Evolutionary conservation across 164 flowering plant species (phyloP), one percentile per base, ranked within the genome.

Genomic region (Vitis riparia): DNA sequence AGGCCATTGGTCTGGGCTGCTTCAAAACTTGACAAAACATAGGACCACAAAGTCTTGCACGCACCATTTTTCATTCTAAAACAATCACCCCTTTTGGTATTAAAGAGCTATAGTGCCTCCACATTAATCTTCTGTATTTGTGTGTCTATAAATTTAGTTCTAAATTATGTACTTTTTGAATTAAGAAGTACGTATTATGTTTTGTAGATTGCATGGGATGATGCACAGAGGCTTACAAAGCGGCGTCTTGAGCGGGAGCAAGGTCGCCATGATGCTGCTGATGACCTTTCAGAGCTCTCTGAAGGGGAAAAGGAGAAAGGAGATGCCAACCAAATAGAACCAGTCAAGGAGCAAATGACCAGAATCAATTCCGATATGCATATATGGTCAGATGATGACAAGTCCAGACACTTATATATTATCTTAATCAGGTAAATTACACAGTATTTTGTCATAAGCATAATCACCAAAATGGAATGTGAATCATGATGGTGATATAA

Each of bases 281-380:
- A 84, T 30, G 97, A 92, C 56, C 78, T 92, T 2, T 87, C 95
- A 0, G 94, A 89, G 79, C 82, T 88, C 13, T 90, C 96, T 0
- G 97, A 92, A 77, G 94, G 94, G 1, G 94, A 92, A 75, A 91
- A 88, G 74, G 95, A 89, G 74, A 87, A 85, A 68, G 86, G 85
- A 0, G 89, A 85, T 1, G 19, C 65, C 5, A 73, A 62, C 17
- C 70, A 51, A 5, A 47, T 77, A 0, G 86, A 81, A 19, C 4
- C 83, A 8, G 44, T 16, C 50, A 83, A 76, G 51, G 80, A 75
- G 1, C 74, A 66, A 14, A 59, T 87, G 4, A 5, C 78, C 6
- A 76, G 91, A 63, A 84, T 81, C 48, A 84, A 81, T 66, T 90
- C 95, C 0, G 92, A 84, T 1, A 16, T 82, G 47, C 79, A 81